Base-by-base conservation (phyloP, 805 yeast genomes). In the Wickerhamiella brachini region DNA sequence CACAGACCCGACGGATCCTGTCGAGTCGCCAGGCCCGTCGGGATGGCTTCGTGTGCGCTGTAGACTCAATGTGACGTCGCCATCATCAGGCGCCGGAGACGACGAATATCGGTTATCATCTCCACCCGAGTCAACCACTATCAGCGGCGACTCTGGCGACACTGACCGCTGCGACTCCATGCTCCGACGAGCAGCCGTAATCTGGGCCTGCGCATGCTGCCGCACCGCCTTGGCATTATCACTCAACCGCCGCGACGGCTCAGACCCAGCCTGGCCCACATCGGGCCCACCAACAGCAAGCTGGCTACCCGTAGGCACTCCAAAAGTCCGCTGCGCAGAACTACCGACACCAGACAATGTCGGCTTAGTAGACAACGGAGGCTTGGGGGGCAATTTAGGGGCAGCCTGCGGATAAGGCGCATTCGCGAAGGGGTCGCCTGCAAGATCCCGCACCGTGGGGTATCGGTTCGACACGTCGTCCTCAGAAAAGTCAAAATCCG, bases 361-460 rank as follows among this genome's bases (percentile, higher is more conserved):
- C 2, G 44, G 44, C 13, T 47, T 47, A 23, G 44, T 21, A 10
- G 48, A 10, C 8, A 41, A 12, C 34, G 39, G 34, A 6, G n/a
- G 31, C 34, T 46, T 31, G 29, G 20, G 18, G 31, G 21, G 21
- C n/a, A 44, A 43, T 26, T 24, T 13, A 2, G 47, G 47, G 23
- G 29, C 29, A 37, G 47, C 21, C 21, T n/a, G 47, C 47, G 21
- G 20, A 13, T 22, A 29, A 15, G 43, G 31, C 38, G 38, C 44
- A 21, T 22, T 39, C 24, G 42, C 41, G 21, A 31, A 4, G 29
- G 38, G 39, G 38, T 42, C 38, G 39, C 21, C 26, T 37, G 55
- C 56, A 38, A 65, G 58, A 47, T 66, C 68, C 48, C 65, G 69
- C n/a, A 66, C 59, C 1, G 67, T 55, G 10, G 70, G 70, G 53